Evolutionary conservation across 176 grass and related monocot genomes (phyloP).

Genomic region (Eremochloa ophiuroides): DNA sequence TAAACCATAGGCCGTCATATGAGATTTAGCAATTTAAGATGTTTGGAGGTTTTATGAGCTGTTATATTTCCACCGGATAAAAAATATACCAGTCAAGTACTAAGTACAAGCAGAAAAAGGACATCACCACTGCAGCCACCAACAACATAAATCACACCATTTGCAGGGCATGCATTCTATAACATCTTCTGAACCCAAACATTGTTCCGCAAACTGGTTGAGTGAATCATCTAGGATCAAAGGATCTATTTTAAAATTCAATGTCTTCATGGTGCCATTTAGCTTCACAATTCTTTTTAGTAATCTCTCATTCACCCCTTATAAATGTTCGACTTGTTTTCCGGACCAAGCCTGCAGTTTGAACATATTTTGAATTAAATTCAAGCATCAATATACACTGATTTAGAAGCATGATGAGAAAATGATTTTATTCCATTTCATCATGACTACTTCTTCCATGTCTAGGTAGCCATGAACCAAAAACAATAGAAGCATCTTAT

Average conservation of each 20-base stretch:
- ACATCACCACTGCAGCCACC: too few species aligned
- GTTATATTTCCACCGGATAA: background rate
- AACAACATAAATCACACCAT: too few species aligned
- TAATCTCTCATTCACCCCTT: constrained; percentile 36
- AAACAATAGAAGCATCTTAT: too few species aligned
- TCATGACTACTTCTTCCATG: too few species aligned
- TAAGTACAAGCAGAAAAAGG: constrained; percentile 11
- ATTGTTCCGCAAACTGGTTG: too few species aligned
- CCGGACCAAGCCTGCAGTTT: constrained; percentile 40
- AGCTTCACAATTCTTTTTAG: constrained; percentile 37
- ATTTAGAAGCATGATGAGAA: too few species aligned
- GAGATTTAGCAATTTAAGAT: too few species aligned
- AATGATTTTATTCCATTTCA: too few species aligned
- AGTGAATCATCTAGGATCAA: constrained; percentile 49
- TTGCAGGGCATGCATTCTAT: too few species aligned
- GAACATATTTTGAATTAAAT: constrained; percentile 14
- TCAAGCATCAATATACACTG: background rate
- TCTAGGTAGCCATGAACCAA: too few species aligned
- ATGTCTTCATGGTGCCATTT: constrained; percentile 29
- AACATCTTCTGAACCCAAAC: too few species aligned
- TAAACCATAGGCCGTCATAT: background rate
- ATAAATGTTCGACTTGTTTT: constrained; percentile 31
- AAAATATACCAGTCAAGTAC: constrained; percentile 17
- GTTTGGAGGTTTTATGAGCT: background rate
- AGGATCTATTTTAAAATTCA: constrained; percentile 52